Conservation (phyloP, 2,329 filamentous ascomycete species). For the Metarhizium anisopliae region DNA sequence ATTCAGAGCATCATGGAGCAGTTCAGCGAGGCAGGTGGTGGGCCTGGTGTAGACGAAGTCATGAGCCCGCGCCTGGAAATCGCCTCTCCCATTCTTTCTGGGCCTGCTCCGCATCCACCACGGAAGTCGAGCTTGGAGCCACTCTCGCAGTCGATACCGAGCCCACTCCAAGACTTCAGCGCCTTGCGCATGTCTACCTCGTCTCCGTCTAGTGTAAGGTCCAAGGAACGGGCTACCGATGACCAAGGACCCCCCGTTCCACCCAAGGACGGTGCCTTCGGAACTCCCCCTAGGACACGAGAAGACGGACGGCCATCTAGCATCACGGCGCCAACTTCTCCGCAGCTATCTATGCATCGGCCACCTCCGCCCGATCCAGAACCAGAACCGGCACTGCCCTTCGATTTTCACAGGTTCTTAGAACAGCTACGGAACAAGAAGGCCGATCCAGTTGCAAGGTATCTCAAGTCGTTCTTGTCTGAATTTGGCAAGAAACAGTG, state of each 20-base stretch:
- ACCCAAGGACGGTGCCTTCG: conserved; percentile 47
- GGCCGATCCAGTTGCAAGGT: conserved; percentile 94
- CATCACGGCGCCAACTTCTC: conserved; percentile 32
- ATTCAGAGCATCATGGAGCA: conserved; percentile 98
- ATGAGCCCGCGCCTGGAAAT: conserved; percentile 86
- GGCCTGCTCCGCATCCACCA: conserved; percentile 62
- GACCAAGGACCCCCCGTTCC: conserved; percentile 49
- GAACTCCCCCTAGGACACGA: conserved; percentile 25
- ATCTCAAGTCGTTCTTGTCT: conserved; percentile 84
- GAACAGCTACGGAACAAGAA: conserved; percentile 94
- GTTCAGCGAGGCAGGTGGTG: conserved; percentile 68
- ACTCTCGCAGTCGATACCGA: conserved; percentile 40
- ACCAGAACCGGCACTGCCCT: conserved; percentile 77
- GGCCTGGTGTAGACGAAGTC: conserved; percentile 69
- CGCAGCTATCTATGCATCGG: conserved; percentile 43
- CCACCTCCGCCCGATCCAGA: conserved; percentile 65
- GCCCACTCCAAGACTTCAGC: conserved; percentile 39
- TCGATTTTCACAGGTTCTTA: conserved; percentile 95
- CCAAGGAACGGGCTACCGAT: conserved; percentile 28
- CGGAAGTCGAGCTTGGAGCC: conserved; percentile 82
- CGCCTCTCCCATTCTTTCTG: conserved; percentile 67
- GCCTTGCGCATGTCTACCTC: conserved; percentile 30
- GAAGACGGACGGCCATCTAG: conserved; percentile 26
- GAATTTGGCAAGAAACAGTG: conserved; percentile 98
- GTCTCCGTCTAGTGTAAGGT: conserved; percentile 28